A percentile compares a stretch with the other conserved stretches of the same genome.
These are phyloP conservation scores for Podospora fimiseda DNA, from an alignment of 495 filamentous ascomycete species.

Conservation along the genomic window DNA sequence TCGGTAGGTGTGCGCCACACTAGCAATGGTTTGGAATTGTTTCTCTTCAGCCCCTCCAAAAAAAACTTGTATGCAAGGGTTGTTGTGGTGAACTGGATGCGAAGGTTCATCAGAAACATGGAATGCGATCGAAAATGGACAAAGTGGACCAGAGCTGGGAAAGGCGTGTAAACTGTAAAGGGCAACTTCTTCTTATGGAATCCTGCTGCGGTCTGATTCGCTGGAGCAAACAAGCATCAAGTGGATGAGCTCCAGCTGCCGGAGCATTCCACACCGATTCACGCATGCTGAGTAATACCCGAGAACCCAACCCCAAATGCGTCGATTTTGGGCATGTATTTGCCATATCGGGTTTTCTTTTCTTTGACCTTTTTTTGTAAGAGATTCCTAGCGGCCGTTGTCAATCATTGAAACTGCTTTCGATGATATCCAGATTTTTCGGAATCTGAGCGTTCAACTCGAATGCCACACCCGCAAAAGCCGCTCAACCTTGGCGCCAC, in stretches of 20 bases:
- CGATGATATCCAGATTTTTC: background rate
- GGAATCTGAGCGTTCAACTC: background rate
- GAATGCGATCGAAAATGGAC: conserved; percentile 10
- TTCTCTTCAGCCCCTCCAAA: too few species aligned
- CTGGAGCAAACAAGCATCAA: background rate
- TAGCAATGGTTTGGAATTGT: too few species aligned
- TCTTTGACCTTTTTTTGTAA: background rate
- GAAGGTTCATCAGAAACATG: too few species aligned
- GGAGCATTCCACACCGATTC: too few species aligned
- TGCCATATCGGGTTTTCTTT: background rate
- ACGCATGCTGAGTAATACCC: background rate
- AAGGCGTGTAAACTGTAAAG: background rate
- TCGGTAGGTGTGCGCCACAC: too few species aligned
- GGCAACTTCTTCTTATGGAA: conserved; percentile 35
- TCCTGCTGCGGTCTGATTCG: conserved; percentile 23
- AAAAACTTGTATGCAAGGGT: too few species aligned
- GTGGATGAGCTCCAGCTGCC: background rate
- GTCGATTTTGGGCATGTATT: background rate
- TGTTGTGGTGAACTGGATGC: too few species aligned
- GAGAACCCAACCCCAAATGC: background rate
- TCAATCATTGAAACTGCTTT: background rate
- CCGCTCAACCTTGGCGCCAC: background rate
- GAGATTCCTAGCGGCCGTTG: too few species aligned
- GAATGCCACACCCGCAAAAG: background rate
- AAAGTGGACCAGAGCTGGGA: conserved; percentile 14